A percentile compares a stretch with the other conserved stretches of the same genome.
Evolutionary conservation across 2,329 filamentous ascomycete species (phyloP).

Genomic region (Colletotrichum sp.): DNA sequence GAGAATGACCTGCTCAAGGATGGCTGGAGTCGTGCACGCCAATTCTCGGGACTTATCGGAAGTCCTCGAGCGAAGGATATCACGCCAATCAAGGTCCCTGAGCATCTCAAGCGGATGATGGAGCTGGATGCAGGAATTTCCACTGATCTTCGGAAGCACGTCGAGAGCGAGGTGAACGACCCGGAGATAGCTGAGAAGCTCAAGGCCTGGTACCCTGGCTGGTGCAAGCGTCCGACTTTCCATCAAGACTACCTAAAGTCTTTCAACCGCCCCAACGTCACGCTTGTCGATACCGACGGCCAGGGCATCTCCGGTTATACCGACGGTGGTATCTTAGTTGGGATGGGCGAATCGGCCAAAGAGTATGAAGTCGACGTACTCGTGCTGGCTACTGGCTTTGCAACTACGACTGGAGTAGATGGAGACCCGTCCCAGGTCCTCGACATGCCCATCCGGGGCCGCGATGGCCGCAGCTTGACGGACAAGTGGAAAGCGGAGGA

Average conservation of each 20-base stretch:
- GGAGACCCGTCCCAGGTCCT: conserved; percentile 2
- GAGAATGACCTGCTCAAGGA: conserved; percentile 50
- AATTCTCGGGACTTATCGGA: background rate
- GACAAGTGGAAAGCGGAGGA: conserved; percentile 46
- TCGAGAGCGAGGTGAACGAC: conserved; percentile 54
- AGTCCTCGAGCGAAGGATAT: conserved; percentile 15
- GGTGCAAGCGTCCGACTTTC: conserved; percentile 68
- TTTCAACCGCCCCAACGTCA: conserved; percentile 64
- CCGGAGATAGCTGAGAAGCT: conserved; percentile 52
- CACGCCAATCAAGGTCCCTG: conserved; percentile 20
- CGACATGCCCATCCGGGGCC: conserved; percentile 39
- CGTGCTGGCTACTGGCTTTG: conserved; percentile 40
- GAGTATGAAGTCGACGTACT: conserved; percentile 51
- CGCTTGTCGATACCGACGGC: conserved; percentile 63
- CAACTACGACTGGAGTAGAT: conserved; percentile 24
- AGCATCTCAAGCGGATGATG: conserved; percentile 38
- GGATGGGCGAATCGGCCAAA: conserved; percentile 33
- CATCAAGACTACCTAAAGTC: conserved; percentile 61
- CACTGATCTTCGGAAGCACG: conserved; percentile 47
- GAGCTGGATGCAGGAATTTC: conserved; percentile 43
- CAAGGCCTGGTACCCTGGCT: conserved; percentile 63
- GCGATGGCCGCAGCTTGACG: conserved; percentile 44
- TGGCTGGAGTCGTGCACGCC: conserved; percentile 38
- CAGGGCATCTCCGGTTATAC: conserved; percentile 53
- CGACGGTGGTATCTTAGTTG: conserved; percentile 45